phyloP scores from a whole-genome alignment of 805 yeast genomes.

The Peterozyma toletana region DNA sequence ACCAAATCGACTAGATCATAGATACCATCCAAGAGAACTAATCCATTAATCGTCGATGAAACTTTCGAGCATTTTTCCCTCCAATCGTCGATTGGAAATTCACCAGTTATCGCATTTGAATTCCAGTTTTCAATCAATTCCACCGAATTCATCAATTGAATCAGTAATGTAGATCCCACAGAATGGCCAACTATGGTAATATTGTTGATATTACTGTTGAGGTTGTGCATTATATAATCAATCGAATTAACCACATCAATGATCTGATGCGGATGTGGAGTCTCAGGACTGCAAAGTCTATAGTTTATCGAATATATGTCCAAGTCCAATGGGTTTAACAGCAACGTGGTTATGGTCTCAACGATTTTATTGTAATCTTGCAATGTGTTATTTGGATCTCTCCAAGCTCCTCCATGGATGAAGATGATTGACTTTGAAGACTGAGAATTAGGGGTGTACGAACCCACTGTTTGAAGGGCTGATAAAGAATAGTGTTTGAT shows the following conservation, averaged over 20 bases:
- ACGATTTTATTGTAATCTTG: slow-evolving; percentile 40
- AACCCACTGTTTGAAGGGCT: not conserved
- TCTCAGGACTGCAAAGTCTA: slow-evolving; percentile 50
- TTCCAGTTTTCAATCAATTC: not conserved
- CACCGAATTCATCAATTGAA: slow-evolving; percentile 28
- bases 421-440: slow-evolving; percentile 34
- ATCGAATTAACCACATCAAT: slow-evolving; percentile 47
- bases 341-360: slow-evolving; percentile 10
- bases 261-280: slow-evolving; percentile 55
- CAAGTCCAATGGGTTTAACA: not conserved
- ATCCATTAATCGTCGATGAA: slow-evolving; percentile 14
- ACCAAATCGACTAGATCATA: slow-evolving; percentile 45
- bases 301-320: slow-evolving; percentile 47
- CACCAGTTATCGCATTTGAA: not conserved
- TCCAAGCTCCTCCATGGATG: slow-evolving; percentile 90
- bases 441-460: slow-evolving; percentile 8
- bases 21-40: slow-evolving; percentile 62
- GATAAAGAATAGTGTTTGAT: too few species aligned
- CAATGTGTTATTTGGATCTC: slow-evolving; percentile 57
- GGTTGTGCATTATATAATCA: slow-evolving; percentile 10
- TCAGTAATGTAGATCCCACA: slow-evolving; percentile 65
- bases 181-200: slow-evolving; percentile 62
- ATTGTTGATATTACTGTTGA: slow-evolving; percentile 13
- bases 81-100: not conserved
- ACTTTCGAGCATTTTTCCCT: not conserved